A percentile compares a stretch with the other conserved stretches of the same genome.
Conservation (phyloP, 225 moss, liverwort and hornwort genomes). For the Physcomitrellopsis africana region DNA sequence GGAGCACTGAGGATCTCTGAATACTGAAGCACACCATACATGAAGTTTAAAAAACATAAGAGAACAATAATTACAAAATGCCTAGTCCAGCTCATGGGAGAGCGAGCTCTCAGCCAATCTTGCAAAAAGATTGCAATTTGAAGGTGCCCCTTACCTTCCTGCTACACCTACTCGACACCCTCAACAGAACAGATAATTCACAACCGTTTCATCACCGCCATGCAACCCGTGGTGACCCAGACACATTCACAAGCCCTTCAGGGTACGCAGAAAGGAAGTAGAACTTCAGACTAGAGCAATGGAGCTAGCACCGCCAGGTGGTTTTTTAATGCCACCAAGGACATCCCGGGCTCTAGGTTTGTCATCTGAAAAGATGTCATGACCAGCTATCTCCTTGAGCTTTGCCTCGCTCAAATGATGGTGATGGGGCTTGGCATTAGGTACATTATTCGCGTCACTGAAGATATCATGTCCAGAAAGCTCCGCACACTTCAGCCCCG, state of each 20-base stretch:
- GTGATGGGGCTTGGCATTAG: slow-evolving; percentile 64
- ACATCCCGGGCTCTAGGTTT: slow-evolving; percentile 85
- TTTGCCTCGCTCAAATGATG: slow-evolving; percentile 89
- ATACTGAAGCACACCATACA: slow-evolving; percentile 35
- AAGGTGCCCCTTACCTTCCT: slow-evolving; percentile 56
- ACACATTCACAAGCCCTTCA: slow-evolving; percentile 34
- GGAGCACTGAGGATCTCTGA: slow-evolving; percentile 8
- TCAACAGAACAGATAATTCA: slow-evolving; percentile 48
- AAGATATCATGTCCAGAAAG: slow-evolving; percentile 95
- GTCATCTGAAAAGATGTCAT: slow-evolving; percentile 93
- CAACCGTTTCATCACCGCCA: slow-evolving; percentile 40
- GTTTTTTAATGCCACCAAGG: slow-evolving; percentile 95
- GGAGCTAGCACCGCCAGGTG: slow-evolving; percentile 93
- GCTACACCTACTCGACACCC: slow-evolving; percentile 65
- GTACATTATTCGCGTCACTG: slow-evolving; percentile 67
- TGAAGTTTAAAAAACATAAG: slow-evolving; percentile 47
- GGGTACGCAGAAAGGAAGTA: slow-evolving; percentile 15
- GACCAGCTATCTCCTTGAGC: slow-evolving; percentile 88
- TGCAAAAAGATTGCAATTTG: slow-evolving; percentile 55
- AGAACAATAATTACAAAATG: slow-evolving; percentile 63
- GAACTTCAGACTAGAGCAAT: slow-evolving; percentile 79
- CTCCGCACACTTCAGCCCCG: slow-evolving; percentile 86
- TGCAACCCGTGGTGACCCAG: slow-evolving; percentile 16
- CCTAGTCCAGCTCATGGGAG: slow-evolving; percentile 55
- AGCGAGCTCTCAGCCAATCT: slow-evolving; percentile 58